Conservation (phyloP, 169 alveolate species). For the Fabrea salina region DNA sequence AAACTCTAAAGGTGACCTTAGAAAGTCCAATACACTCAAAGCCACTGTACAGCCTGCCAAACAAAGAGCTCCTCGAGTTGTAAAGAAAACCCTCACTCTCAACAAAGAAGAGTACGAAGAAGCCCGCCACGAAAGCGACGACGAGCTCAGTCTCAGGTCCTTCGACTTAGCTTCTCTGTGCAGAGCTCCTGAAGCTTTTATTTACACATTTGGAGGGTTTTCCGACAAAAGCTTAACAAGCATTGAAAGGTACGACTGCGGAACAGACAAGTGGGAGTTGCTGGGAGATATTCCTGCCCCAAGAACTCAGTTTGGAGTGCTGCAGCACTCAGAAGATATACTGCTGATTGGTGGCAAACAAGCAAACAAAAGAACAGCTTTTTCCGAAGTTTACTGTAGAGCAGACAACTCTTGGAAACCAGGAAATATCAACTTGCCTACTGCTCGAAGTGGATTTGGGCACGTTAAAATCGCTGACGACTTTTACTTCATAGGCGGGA, state of each 20-base stretch:
- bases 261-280: slow-evolving; percentile 50
- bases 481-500: slow-evolving; percentile 70
- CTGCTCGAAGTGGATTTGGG: slow-evolving; percentile 70
- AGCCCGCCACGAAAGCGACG: no score
- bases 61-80: not conserved
- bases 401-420: slow-evolving; percentile 20
- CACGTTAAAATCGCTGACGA: slow-evolving; percentile 38
- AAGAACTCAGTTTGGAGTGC: slow-evolving; percentile 69
- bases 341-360: slow-evolving; percentile 71
- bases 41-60: not conserved
- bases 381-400: slow-evolving; percentile 54
- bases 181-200: not conserved
- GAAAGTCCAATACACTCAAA: no score
- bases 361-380: slow-evolving; percentile 57
- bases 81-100: not conserved
- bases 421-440: slow-evolving; percentile 39
- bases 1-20: no score
- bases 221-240: slow-evolving; percentile 42
- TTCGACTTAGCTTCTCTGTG: slow-evolving; percentile 30
- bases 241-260: slow-evolving; percentile 60
- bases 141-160: not conserved
- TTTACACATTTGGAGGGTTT: slow-evolving; percentile 55
- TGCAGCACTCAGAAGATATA: slow-evolving; percentile 34
- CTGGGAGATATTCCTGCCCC: slow-evolving; percentile 32
- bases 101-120: not conserved